These are phyloP conservation scores for Calonectria hongkongensis DNA, from an alignment of 2,329 filamentous ascomycete genomes.

Conservation along the genomic window DNA sequence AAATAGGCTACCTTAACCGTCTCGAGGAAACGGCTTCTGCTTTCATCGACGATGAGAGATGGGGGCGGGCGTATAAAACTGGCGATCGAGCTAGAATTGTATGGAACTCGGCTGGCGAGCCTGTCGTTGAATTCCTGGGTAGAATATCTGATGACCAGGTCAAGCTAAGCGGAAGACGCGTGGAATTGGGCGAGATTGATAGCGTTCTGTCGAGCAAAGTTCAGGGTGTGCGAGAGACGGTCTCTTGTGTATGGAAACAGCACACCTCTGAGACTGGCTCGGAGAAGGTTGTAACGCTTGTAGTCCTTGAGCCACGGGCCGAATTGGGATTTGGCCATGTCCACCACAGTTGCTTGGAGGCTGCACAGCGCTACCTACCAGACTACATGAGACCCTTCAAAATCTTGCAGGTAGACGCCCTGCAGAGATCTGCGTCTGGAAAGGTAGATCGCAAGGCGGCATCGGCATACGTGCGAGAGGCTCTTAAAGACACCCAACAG, in stretches of 20 bases:
- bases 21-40: background rate
- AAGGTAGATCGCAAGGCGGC: conserved; percentile 9
- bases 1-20: conserved; percentile 1
- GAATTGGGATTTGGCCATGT: background rate
- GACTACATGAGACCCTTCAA: conserved; percentile 9
- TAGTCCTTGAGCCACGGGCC: background rate
- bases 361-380: background rate
- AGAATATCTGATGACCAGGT: conserved; percentile 10
- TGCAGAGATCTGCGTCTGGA: background rate
- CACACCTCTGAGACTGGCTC: background rate
- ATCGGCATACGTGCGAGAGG: background rate
- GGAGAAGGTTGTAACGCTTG: background rate
- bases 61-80: conserved; percentile 15
- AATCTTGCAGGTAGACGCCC: background rate
- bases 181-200: conserved; percentile 12
- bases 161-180: conserved; percentile 9
- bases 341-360: background rate
- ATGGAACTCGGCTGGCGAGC: background rate
- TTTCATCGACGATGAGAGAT: background rate
- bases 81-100: conserved; percentile 9
- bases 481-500: background rate
- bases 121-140: conserved; percentile 10
- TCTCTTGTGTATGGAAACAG: background rate
- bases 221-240: background rate
- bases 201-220: background rate